Percentiles rank a stretch among this genome's conserved stretches.
Evolutionary conservation across 768 basidiomycete species (phyloP).

Genomic region (Auricularia sp.): DNA sequence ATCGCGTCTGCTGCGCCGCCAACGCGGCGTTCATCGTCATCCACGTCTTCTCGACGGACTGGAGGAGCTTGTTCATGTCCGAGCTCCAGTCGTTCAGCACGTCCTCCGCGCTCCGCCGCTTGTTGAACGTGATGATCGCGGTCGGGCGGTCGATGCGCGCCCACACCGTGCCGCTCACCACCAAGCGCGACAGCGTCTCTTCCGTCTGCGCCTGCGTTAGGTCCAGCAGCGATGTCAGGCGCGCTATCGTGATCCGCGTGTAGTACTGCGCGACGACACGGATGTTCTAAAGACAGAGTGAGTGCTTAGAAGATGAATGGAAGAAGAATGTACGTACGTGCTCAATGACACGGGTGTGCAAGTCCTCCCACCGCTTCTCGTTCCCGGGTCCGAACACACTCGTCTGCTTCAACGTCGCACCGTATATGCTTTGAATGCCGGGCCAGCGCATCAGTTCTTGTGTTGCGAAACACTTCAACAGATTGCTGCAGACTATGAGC

Average conservation of each 20-base stretch:
- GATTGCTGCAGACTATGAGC: slow-evolving; percentile 46
- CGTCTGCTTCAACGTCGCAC: slow-evolving; percentile 68
- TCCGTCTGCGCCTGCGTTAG: slow-evolving; percentile 76
- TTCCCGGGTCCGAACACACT: slow-evolving; percentile 60
- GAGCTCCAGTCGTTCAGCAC: slow-evolving; percentile 98
- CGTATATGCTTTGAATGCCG: slow-evolving; percentile 81
- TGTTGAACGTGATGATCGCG: slow-evolving; percentile 80
- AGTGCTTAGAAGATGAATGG: background rate
- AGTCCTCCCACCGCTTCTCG: slow-evolving; percentile 80
- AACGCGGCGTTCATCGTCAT: slow-evolving; percentile 89
- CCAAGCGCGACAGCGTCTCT: slow-evolving; percentile 77
- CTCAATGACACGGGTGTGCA: slow-evolving; percentile 92
- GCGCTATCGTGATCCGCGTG: slow-evolving; percentile 76
- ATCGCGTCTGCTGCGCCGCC: slow-evolving; percentile 47
- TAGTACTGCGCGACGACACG: slow-evolving; percentile 93
- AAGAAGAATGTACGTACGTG: slow-evolving; percentile 52
- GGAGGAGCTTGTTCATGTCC: slow-evolving; percentile 86
- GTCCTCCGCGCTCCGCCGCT: slow-evolving; percentile 75
- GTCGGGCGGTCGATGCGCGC: slow-evolving; percentile 88
- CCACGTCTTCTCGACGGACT: slow-evolving; percentile 96
- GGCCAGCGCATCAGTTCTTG: slow-evolving; percentile 96
- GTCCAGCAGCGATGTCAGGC: slow-evolving; percentile 81
- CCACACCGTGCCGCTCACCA: slow-evolving; percentile 86
- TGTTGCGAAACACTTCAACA: slow-evolving; percentile 89
- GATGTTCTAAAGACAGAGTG: slow-evolving; percentile 57